Evolutionary conservation across 768 basidiomycete genomes (phyloP).

Genomic region (Rhizopogon vesiculosus): DNA sequence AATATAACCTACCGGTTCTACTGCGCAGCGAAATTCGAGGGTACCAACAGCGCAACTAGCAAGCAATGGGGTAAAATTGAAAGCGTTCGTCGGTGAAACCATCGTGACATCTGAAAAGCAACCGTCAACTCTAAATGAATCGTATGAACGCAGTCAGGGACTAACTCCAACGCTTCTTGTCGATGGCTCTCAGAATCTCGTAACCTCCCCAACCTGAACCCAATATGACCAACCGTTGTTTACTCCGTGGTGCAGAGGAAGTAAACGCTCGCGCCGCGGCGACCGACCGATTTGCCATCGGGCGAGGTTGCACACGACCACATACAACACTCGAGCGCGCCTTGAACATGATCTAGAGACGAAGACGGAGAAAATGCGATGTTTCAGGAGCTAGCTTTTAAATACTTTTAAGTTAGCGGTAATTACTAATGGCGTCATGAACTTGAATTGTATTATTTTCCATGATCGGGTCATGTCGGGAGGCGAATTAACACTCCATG

Average conservation of each 20-base stretch:
- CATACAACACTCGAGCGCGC: conserved; percentile 7
- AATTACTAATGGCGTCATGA: background rate
- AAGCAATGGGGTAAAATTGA: conserved; percentile 42
- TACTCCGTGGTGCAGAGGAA: conserved; percentile 27
- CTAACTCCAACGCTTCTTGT: conserved; percentile 71
- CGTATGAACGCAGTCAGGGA: conserved; percentile 1
- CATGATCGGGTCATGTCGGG: background rate
- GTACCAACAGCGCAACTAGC: conserved; percentile 73
- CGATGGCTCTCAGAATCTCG: conserved; percentile 57
- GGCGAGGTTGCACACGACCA: background rate
- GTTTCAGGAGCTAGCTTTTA: background rate
- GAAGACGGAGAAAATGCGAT: background rate
- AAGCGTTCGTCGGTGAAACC: conserved; percentile 51
- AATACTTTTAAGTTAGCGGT: background rate
- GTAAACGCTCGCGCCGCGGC: conserved; percentile 31
- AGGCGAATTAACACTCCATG: background rate
- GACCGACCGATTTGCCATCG: background rate
- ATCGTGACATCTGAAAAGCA: conserved; percentile 52
- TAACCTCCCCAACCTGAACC: conserved; percentile 83
- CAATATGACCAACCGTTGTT: conserved; percentile 55
- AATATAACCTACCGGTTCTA: conserved; percentile 62
- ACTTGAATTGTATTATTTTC: background rate
- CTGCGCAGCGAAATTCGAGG: conserved; percentile 73
- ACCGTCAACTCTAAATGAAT: conserved; percentile 1
- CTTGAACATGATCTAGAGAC: conserved; percentile 10